These are phyloP conservation scores for Penicillium sp. DNA, from an alignment of 2,329 filamentous ascomycete genomes.

Conservation along the genomic window DNA sequence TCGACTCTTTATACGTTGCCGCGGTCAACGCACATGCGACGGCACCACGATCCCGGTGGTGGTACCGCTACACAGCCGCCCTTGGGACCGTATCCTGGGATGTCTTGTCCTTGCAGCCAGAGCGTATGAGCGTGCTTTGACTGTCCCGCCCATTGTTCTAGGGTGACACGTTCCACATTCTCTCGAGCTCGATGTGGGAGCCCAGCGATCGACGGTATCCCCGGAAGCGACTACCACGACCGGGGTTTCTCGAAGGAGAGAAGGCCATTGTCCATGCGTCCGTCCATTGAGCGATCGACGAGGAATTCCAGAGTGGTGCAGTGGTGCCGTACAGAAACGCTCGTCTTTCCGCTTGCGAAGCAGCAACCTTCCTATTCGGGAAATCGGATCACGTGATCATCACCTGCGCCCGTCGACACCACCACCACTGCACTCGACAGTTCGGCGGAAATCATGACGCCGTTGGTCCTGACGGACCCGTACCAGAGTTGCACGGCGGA, in stretches of 20 bases:
- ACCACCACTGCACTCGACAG: background rate
- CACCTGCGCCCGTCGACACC: background rate
- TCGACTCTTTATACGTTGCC: background rate
- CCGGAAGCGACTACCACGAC: background rate
- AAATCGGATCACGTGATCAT: conserved; percentile 6
- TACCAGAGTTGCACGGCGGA: conserved; percentile 1
- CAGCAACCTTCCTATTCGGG: conserved; percentile 15
- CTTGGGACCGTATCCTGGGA: background rate
- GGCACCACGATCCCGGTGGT: background rate
- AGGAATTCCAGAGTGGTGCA: conserved; percentile 11
- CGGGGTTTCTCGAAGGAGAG: background rate
- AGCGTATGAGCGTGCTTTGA: background rate
- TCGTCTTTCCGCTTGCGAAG: conserved; percentile 12
- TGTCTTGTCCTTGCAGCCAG: background rate
- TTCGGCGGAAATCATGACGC: background rate
- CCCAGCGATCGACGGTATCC: background rate
- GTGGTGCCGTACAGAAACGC: conserved; percentile 3
- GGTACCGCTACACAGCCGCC: background rate
- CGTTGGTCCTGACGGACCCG: background rate
- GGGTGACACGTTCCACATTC: background rate
- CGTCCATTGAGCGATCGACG: background rate
- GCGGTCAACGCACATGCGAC: background rate
- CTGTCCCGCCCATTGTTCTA: conserved; percentile 3
- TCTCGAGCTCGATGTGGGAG: background rate
- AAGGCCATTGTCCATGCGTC: conserved; percentile 5